Conservation (phyloP, 2,329 filamentous ascomycete genomes). For the Monosporascus sp. region DNA sequence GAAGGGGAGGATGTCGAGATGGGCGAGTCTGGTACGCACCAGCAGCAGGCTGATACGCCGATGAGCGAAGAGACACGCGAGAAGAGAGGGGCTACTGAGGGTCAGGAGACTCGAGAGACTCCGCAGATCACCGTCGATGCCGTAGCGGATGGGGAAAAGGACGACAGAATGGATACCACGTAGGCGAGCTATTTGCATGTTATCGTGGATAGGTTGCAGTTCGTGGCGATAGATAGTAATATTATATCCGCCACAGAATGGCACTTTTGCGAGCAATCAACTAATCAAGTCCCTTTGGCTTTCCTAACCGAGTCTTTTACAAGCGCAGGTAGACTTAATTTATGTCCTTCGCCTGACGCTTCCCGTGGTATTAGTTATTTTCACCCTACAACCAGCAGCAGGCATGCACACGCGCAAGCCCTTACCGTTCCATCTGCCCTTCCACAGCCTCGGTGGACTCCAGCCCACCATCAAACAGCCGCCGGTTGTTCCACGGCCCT, state of each 20-base stretch:
- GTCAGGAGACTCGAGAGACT: conserved; percentile 28
- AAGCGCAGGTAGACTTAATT: not conserved
- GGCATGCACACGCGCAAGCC: too few species aligned
- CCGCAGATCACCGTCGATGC: conserved; percentile 46
- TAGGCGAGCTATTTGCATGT: conserved; percentile 14
- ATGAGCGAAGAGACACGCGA: conserved; percentile 36
- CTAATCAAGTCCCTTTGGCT: not conserved
- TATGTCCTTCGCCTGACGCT: not conserved
- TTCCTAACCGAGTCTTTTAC: too few species aligned
- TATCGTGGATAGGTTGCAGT: too few species aligned
- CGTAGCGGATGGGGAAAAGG: conserved; percentile 37
- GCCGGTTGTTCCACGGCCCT: conserved; percentile 33
- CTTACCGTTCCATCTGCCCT: not conserved
- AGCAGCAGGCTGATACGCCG: conserved; percentile 26
- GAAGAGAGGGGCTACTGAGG: conserved; percentile 3
- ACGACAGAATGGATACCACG: conserved; percentile 64
- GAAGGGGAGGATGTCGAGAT: conserved; percentile 30
- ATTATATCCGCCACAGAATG: not conserved
- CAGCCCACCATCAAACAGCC: conserved; percentile 13
- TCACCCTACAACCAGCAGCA: not conserved
- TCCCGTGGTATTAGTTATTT: conserved; percentile 10
- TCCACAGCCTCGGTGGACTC: conserved; percentile 2
- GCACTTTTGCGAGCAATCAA: not conserved
- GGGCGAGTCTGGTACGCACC: conserved; percentile 31
- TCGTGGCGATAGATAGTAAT: conserved; percentile 1